Conservation (phyloP, 2,329 filamentous ascomycete species). For the Epichloe uncinata region DNA sequence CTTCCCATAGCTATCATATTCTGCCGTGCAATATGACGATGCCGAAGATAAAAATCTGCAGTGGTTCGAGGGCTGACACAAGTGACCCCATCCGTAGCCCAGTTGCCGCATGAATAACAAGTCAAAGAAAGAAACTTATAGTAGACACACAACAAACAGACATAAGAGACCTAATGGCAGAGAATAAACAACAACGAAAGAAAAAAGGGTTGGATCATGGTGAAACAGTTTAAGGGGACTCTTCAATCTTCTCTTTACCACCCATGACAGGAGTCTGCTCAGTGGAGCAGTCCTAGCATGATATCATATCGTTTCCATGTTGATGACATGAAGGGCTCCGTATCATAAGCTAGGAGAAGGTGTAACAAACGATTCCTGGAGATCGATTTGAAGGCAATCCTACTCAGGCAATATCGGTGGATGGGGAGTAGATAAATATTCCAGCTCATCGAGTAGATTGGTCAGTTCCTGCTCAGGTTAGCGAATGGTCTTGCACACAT, state of each 20-base stretch:
- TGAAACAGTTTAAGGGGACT: not conserved
- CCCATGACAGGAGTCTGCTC: not conserved
- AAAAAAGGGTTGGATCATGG: not conserved
- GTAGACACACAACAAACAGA: slow-evolving; percentile 11
- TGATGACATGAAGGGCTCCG: not conserved
- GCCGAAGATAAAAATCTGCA: slow-evolving; percentile 28
- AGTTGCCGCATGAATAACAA: slow-evolving; percentile 23
- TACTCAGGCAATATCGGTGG: not conserved
- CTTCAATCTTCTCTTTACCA: not conserved
- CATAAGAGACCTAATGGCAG: slow-evolving; percentile 1
- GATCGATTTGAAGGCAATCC: not conserved
- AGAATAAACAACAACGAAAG: not conserved
- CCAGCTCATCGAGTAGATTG: slow-evolving; percentile 8
- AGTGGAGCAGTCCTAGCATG: not conserved
- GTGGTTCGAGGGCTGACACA: slow-evolving; percentile 26
- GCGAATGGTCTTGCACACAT: slow-evolving; percentile 3
- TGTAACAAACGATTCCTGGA: not conserved
- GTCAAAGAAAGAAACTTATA: slow-evolving; percentile 13
- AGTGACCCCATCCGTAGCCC: slow-evolving; percentile 22
- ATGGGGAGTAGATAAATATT: not conserved
- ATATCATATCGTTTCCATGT: not conserved
- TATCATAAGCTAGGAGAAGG: not conserved
- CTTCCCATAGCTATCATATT: slow-evolving; percentile 24
- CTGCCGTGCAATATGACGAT: slow-evolving; percentile 24
- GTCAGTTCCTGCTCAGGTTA: slow-evolving; percentile 21